Percentiles rank a stretch among this genome's conserved stretches.
phyloP scores from a whole-genome alignment of 2,329 filamentous ascomycete genomes.

The Dothiorella sarmentorum region DNA sequence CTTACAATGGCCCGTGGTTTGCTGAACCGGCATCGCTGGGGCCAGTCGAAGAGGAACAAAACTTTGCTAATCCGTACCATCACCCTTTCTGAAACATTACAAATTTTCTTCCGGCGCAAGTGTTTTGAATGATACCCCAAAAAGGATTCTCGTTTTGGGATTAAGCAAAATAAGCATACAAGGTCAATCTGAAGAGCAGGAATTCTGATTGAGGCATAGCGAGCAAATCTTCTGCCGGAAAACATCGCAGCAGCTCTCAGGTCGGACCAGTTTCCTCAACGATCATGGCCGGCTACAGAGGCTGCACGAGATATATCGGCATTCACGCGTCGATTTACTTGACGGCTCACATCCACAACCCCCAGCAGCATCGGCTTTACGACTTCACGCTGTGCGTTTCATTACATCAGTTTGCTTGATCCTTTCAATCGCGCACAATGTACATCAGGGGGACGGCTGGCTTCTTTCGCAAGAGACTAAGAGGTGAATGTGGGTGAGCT shows the following conservation, averaged over 20 bases:
- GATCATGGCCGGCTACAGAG: too few relatives aligned
- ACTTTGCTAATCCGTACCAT: neutral
- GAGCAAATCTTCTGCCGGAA: neutral
- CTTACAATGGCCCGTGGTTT: slow-evolving; percentile 10
- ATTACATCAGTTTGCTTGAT: neutral
- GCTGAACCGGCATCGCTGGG: neutral
- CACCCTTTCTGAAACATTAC: slow-evolving; percentile 9
- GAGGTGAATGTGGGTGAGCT: neutral
- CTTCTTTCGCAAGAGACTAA: neutral
- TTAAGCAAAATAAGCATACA: neutral
- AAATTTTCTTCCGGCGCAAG: slow-evolving; percentile 8
- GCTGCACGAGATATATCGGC: too few relatives aligned
- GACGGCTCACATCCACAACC: too few relatives aligned
- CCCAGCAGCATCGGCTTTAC: neutral
- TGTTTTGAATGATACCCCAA: slow-evolving; percentile 18
- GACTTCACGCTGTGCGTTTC: neutral
- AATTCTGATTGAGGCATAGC: neutral
- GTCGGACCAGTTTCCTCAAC: too few relatives aligned
- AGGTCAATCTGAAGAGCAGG: neutral
- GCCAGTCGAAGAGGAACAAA: slow-evolving; percentile 16
- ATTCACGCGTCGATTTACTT: too few relatives aligned
- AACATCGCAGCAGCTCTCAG: neutral
- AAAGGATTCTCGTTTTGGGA: slow-evolving; percentile 11
- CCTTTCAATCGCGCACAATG: neutral
- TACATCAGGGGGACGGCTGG: neutral